Percentiles rank a stretch among this genome's conserved stretches.
Evolutionary conservation across 805 yeast species (phyloP).

Genomic region (Candida railenensis): DNA sequence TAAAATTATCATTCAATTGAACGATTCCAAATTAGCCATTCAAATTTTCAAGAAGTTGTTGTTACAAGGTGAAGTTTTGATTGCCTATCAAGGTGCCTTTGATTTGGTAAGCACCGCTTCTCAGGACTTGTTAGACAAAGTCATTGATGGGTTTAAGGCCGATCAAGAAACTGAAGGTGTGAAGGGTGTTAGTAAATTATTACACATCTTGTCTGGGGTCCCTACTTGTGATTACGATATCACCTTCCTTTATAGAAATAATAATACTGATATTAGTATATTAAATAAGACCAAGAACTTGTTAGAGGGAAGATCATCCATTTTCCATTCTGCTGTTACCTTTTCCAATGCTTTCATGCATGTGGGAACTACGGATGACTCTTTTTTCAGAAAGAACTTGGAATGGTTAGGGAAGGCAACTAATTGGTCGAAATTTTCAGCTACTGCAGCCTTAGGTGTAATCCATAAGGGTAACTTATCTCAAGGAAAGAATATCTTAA

Average conservation of each 20-base stretch:
- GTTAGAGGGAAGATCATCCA: slow-evolving; percentile 88
- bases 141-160: slow-evolving; percentile 40
- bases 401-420: slow-evolving; percentile 98
- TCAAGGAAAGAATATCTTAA: slow-evolving; percentile 82
- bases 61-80: slow-evolving; percentile 45
- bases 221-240: slow-evolving; percentile 92
- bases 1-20: slow-evolving; percentile 84
- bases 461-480: slow-evolving; percentile 93
- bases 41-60: slow-evolving; percentile 64
- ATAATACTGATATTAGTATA: slow-evolving; percentile 80
- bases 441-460: slow-evolving; percentile 97
- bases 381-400: slow-evolving; percentile 83
- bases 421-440: slow-evolving; percentile 97
- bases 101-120: slow-evolving; percentile 90
- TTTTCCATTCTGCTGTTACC: slow-evolving; percentile 94
- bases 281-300: slow-evolving; percentile 77
- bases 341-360: slow-evolving; percentile 93
- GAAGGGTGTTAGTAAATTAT: slow-evolving; percentile 38
- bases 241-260: slow-evolving; percentile 82
- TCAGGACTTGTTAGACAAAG: slow-evolving; percentile 74
- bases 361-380: slow-evolving; percentile 94
- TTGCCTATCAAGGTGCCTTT: slow-evolving; percentile 92
- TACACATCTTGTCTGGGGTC: slow-evolving; percentile 79
- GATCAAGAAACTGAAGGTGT: slow-evolving; percentile 18
- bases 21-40: slow-evolving; percentile 70